Evolutionary conservation across 345 rosid species (phyloP), one percentile per base, ranked within the genome.

Genomic region (Excoecaria agallocha): DNA sequence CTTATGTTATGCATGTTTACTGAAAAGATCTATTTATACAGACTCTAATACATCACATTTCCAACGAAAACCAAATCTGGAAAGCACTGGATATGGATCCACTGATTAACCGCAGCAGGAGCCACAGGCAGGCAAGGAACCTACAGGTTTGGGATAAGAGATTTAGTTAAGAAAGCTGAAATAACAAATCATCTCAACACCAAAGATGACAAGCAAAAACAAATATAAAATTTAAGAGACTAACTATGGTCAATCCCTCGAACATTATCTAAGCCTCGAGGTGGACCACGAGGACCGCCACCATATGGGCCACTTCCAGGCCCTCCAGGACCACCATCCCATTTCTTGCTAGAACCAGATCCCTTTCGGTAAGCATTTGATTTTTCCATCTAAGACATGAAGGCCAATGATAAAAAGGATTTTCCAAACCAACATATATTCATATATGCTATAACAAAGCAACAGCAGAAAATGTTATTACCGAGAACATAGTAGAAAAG

Each of bases 241-340:
- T 79, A 68, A 90, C 96, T 86, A 51, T 89, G 93, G 77, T 90
- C 91, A 73, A 80, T 82, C 51, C 93, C 93, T 60, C 90, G 79
- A 71, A 89, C 96, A 79, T 90, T 94, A 81, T 89, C 92, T 6
- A 89, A 79, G 16, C 96, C 97, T 0, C 94, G 91, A 15, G 94
- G 92, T 16, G 91, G 97, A 48, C 90, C 87, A 35, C 87, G 87
- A 12, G 92, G 92, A 9, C 98, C 87, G 2, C 86, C 87, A 8
- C 94, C 91, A 16, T 84, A 60, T 16, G 86, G 84, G 75, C 94
- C 91, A 13, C 96, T 85, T 35, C 96, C 97, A 6, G 92, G 89
- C 13, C 98, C 97, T 50, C 97, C 93, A 0, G 90, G 87, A 49
- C 94, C 94, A 46, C 92, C 96, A 79, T 86, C 96, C 93, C 96